Conservation (phyloP, 805 yeast species). For the Saccharomycopsis selenospora region DNA sequence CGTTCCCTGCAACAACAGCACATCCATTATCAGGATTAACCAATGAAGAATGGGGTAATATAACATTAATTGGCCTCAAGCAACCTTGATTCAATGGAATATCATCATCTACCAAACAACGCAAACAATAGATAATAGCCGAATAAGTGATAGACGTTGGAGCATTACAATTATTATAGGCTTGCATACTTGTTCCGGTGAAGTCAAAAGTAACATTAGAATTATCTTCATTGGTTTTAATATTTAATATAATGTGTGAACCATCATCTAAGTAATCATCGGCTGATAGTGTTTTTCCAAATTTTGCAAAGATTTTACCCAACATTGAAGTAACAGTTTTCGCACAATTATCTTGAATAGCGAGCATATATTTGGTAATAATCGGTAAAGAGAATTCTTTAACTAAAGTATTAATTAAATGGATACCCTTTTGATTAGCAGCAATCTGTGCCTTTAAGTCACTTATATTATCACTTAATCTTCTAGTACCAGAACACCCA, state of each 20-base stretch:
- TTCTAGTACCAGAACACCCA: conserved; percentile 85
- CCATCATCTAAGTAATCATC: conserved; percentile 79
- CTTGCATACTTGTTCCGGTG: conserved; percentile 78
- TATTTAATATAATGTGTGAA: conserved; percentile 50
- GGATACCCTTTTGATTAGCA: conserved; percentile 81
- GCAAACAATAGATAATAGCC: conserved; percentile 78
- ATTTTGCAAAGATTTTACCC: conserved; percentile 37
- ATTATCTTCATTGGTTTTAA: conserved; percentile 40
- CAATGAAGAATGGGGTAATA: conserved; percentile 53
- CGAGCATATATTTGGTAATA: conserved; percentile 69
- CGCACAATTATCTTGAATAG: conserved; percentile 76
- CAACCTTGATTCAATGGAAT: conserved; percentile 95
- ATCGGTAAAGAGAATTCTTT: conserved; percentile 53
- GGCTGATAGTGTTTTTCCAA: conserved; percentile 38
- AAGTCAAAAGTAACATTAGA: conserved; percentile 76
- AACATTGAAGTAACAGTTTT: conserved; percentile 55
- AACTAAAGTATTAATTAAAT: conserved; percentile 51
- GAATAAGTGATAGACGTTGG: conserved; percentile 86
- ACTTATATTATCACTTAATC: conserved; percentile 74
- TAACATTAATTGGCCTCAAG: conserved; percentile 65
- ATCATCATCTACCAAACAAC: conserved; percentile 78
- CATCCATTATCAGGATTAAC: conserved; percentile 76
- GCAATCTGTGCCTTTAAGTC: conserved; percentile 83
- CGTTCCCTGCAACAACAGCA: conserved; percentile 94
- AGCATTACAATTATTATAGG: conserved; percentile 86